Evolutionary conservation across 2,329 filamentous ascomycete species (phyloP).

Genomic region (Arthroderma sp.): DNA sequence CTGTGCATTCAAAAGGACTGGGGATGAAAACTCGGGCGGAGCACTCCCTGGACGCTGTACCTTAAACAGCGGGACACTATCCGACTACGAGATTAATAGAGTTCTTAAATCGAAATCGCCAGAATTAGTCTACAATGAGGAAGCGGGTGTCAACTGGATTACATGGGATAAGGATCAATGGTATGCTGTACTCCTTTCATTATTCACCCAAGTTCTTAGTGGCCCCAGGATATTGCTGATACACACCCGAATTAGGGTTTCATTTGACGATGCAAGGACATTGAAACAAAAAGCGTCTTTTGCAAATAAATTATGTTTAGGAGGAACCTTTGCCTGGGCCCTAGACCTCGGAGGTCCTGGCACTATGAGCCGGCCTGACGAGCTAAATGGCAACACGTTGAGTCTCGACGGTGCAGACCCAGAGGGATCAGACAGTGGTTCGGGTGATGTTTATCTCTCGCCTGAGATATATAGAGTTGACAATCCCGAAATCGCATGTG

Average conservation of each 20-base stretch:
- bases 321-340: conserved; percentile 18
- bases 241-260: conserved; percentile 10
- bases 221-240: background rate
- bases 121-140: background rate
- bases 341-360: conserved; percentile 9
- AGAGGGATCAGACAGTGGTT: conserved; percentile 8
- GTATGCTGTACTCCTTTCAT: background rate
- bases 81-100: conserved; percentile 24
- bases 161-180: conserved; percentile 8
- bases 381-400: background rate
- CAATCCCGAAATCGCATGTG: conserved; percentile 12
- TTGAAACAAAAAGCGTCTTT: conserved; percentile 24
- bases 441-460: conserved; percentile 14
- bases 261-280: conserved; percentile 26
- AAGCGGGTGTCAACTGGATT: conserved; percentile 7
- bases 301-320: conserved; percentile 23
- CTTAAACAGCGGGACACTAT: conserved; percentile 17
- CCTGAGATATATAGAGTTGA: conserved; percentile 13
- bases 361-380: conserved; percentile 6
- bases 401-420: conserved; percentile 10
- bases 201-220: background rate
- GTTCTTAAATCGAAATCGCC: conserved; percentile 14
- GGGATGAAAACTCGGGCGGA: conserved; percentile 15
- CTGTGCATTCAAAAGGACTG: conserved; percentile 18
- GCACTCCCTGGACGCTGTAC: conserved; percentile 22